phyloP scores from a whole-genome alignment of 768 basidiomycete genomes.

The Wakefieldia striispora region DNA sequence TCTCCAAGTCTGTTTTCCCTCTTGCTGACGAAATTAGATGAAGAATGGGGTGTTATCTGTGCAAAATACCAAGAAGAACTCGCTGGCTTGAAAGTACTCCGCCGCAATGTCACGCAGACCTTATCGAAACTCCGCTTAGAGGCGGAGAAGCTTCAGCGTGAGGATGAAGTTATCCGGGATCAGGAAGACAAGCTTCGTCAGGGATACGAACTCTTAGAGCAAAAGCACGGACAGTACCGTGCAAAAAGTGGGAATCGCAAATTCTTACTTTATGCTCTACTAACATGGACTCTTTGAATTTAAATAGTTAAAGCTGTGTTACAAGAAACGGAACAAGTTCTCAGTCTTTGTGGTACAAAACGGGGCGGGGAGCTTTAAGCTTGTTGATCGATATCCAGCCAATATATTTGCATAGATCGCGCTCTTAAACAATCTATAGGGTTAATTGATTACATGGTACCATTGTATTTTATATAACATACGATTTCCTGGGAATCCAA shows the following conservation, averaged over 20 bases:
- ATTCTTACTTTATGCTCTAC: neutral
- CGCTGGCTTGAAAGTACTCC: conserved; percentile 53
- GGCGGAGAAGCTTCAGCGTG: conserved; percentile 39
- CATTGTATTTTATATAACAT: neutral
- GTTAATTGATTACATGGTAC: too few species aligned
- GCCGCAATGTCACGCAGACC: conserved; percentile 48
- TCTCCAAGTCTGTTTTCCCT: neutral
- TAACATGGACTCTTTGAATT: conserved; percentile 6
- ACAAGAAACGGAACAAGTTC: conserved; percentile 45
- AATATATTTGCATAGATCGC: neutral
- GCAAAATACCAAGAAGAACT: conserved; percentile 62
- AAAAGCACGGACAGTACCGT: conserved; percentile 41
- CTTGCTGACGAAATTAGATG: conserved; percentile 36
- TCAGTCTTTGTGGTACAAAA: conserved; percentile 44
- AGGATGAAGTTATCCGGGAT: conserved; percentile 39
- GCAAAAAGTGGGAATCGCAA: conserved; percentile 34
- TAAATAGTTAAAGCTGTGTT: conserved; percentile 38
- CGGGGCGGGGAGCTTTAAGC: conserved; percentile 30
- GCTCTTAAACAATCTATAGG: too few species aligned
- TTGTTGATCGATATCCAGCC: neutral
- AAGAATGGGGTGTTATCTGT: conserved; percentile 59
- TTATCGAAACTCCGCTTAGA: conserved; percentile 38
- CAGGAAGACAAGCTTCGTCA: conserved; percentile 40
- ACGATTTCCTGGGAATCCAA: neutral
- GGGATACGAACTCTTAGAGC: conserved; percentile 40